phyloP scores from a whole-genome alignment of 2,329 filamentous ascomycete species.

The Exophiala sp. region DNA sequence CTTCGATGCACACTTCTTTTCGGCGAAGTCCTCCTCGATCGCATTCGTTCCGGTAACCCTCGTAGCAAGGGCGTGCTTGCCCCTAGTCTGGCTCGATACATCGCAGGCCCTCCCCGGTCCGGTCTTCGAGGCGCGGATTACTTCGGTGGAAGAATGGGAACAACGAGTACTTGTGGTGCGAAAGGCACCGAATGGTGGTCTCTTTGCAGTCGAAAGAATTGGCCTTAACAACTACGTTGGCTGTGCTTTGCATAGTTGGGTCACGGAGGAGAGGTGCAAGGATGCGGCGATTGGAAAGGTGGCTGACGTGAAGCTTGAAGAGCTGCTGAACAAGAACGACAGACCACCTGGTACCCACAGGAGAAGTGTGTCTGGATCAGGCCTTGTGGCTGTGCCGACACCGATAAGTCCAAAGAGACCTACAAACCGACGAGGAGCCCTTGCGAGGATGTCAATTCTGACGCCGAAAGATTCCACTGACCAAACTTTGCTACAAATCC shows the following conservation, averaged over 20 bases:
- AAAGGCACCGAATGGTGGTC: slow-evolving; percentile 18
- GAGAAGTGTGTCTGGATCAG: slow-evolving; percentile 15
- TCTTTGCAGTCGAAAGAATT: slow-evolving; percentile 26
- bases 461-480: slow-evolving; percentile 7
- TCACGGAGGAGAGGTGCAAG: slow-evolving; percentile 22
- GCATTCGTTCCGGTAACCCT: slow-evolving; percentile 21
- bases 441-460: slow-evolving; percentile 28
- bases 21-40: background rate
- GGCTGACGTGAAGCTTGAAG: slow-evolving; percentile 13
- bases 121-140: slow-evolving; percentile 21
- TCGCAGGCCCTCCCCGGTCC: background rate
- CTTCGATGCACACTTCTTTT: slow-evolving; percentile 10
- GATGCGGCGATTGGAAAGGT: slow-evolving; percentile 23
- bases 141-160: slow-evolving; percentile 21
- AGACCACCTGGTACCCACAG: background rate
- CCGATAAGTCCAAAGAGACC: slow-evolving; percentile 23
- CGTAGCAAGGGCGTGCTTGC: slow-evolving; percentile 25
- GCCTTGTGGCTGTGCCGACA: slow-evolving; percentile 8
- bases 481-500: background rate
- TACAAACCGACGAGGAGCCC: slow-evolving; percentile 25
- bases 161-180: slow-evolving; percentile 22
- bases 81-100: slow-evolving; percentile 24
- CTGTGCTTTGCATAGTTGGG: slow-evolving; percentile 22
- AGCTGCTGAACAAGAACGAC: slow-evolving; percentile 5
- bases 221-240: slow-evolving; percentile 14